Percentiles rank a stretch among this genome's conserved stretches.
phyloP scores from a whole-genome alignment of 257 asterid genomes.

The Jasminum sambac region DNA sequence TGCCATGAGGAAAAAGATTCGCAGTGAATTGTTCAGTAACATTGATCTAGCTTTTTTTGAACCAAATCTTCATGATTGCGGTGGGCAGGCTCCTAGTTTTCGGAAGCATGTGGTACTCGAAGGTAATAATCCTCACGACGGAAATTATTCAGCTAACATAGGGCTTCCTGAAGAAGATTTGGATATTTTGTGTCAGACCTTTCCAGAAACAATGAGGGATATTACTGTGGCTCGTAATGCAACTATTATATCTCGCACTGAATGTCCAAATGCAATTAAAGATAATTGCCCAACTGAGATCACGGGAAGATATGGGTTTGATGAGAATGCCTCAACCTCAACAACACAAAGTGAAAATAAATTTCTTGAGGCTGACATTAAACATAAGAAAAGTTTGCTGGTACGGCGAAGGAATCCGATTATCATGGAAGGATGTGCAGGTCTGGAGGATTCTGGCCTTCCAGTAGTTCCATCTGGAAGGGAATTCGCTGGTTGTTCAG shows the following conservation, averaged over 20 bases:
- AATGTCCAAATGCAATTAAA: constrained; percentile 40
- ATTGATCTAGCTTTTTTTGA: constrained; percentile 58
- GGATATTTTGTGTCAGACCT: constrained; percentile 64
- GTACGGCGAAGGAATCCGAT: constrained; percentile 28
- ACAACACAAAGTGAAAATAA: constrained; percentile 39
- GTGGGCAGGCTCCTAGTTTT: constrained; percentile 51
- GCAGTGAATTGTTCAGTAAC: constrained; percentile 56
- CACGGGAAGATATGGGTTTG: constrained; percentile 50
- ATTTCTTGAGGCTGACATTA: constrained; percentile 38
- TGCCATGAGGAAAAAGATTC: constrained; percentile 72
- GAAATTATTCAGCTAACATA: constrained; percentile 46
- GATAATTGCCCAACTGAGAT: constrained; percentile 32
- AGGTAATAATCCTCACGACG: constrained; percentile 42
- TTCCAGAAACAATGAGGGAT: constrained; percentile 55
- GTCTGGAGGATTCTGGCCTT: constrained; percentile 24
- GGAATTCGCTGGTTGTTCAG: constrained; percentile 21
- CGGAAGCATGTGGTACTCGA: constrained; percentile 41
- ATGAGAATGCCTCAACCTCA: constrained; percentile 39
- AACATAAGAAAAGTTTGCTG: constrained; percentile 28
- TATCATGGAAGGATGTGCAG: constrained; percentile 25
- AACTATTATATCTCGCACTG: constrained; percentile 35
- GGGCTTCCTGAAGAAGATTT: constrained; percentile 64
- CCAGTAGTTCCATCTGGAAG: constrained; percentile 26
- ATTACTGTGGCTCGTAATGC: constrained; percentile 34
- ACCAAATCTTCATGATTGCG: constrained; percentile 44